phyloP scores from a whole-genome alignment of 2,329 filamentous ascomycete species.

The Dryadomyces quercus-mongolicae region DNA sequence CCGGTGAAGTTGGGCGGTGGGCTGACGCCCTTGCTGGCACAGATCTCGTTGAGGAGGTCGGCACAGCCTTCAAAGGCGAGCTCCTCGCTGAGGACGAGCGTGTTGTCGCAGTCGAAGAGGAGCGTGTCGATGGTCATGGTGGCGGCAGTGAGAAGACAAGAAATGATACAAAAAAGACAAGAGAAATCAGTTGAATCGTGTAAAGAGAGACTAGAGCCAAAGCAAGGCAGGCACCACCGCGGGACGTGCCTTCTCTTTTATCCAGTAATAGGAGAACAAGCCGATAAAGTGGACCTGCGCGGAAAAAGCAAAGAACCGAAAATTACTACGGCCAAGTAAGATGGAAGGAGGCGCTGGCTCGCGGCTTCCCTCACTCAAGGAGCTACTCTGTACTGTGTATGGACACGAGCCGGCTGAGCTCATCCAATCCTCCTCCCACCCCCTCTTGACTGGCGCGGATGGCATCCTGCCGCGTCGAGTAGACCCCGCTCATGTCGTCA shows the following conservation, averaged over 20 bases:
- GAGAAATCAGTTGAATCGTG: not conserved
- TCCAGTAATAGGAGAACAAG: not conserved
- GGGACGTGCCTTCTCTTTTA: not conserved
- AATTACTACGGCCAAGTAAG: not conserved
- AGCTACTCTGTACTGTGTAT: too few relatives aligned
- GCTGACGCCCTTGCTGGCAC: conserved; percentile 46
- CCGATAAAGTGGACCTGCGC: not conserved
- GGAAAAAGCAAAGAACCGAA: not conserved
- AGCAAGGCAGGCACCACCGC: not conserved
- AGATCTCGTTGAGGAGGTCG: conserved; percentile 77
- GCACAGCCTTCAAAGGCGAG: conserved; percentile 87
- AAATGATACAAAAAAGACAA: not conserved
- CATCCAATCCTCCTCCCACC: too few relatives aligned
- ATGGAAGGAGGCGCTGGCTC: too few relatives aligned
- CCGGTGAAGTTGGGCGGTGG: conserved; percentile 57
- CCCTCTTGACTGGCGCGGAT: too few relatives aligned
- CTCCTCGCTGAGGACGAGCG: conserved; percentile 81
- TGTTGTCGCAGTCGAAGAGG: conserved; percentile 79
- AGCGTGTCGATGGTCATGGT: conserved; percentile 46
- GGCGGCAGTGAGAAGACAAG: not conserved
- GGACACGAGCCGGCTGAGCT: too few relatives aligned
- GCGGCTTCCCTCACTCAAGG: too few relatives aligned
- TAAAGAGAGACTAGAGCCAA: too few relatives aligned
- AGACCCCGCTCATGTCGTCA: not conserved
- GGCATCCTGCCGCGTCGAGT: not conserved